Evolutionary conservation across 2,329 filamentous ascomycete species (phyloP).

Genomic region (Aspergillus awamori): DNA sequence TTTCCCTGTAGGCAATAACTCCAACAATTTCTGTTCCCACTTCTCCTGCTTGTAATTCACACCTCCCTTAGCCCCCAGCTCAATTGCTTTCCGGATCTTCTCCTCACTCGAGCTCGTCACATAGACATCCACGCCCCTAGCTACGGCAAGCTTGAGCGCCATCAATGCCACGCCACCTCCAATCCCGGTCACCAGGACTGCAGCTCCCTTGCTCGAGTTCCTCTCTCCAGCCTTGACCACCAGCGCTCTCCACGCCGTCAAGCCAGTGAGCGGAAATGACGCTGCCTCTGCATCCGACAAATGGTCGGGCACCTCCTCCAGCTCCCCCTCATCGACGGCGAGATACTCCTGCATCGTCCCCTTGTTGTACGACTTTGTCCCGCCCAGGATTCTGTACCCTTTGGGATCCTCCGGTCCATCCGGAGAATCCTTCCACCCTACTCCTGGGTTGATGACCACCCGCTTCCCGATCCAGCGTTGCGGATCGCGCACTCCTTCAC

Average conservation of each 20-base stretch:
- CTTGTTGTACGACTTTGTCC: constrained; percentile 63
- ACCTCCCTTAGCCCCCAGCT: constrained; percentile 78
- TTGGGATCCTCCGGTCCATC: constrained; percentile 70
- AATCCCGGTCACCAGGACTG: constrained; percentile 86
- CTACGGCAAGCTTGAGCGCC: constrained; percentile 77
- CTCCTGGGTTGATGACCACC: constrained; percentile 77
- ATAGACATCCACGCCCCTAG: constrained; percentile 73
- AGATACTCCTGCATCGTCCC: constrained; percentile 78
- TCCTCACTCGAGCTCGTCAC: constrained; percentile 74
- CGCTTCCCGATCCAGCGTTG: constrained; percentile 63
- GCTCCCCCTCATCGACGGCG: constrained; percentile 68
- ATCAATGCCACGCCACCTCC: constrained; percentile 88
- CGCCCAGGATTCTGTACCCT: constrained; percentile 50
- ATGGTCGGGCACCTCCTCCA: constrained; percentile 76
- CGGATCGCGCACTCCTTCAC: constrained; percentile 56
- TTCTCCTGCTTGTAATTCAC: constrained; percentile 75
- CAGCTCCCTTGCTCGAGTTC: constrained; percentile 60
- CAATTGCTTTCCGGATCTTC: constrained; percentile 72
- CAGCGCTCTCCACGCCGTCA: constrained; percentile 87
- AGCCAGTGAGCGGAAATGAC: constrained; percentile 78
- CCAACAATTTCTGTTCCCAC: constrained; percentile 77
- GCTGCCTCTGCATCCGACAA: constrained; percentile 75
- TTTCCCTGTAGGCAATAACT: constrained; percentile 62
- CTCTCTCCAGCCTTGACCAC: constrained; percentile 72
- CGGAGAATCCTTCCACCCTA: constrained; percentile 72